Evolutionary conservation across 768 basidiomycete genomes (phyloP), one percentile per base, ranked within the genome.

Genomic region (Lentinula sp.): DNA sequence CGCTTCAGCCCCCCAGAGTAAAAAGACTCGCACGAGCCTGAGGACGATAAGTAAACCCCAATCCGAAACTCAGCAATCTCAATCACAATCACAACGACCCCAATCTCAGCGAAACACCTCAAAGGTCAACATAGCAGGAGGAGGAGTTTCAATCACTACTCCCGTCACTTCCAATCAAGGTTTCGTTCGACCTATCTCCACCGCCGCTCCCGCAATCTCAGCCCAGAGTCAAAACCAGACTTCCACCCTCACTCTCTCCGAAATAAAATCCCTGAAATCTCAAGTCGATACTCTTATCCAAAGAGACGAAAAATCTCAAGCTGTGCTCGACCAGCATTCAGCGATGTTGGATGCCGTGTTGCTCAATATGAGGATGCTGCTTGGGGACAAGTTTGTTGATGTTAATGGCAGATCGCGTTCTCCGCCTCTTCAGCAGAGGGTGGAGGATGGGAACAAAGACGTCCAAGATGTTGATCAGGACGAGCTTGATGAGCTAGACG

Each of bases 401-500:
- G 32, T 49, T 15, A 35, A 13, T 39, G n/a, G n/a, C n/a, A n/a
- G n/a, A n/a, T 36, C 15, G 36, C 37, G 28, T 28, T 28, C 28
- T 28, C 28, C 28, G 0, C 28, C 2, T 28, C 5, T 13, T 39
- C 37, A 9, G 2, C 7, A 1, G 37, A 39, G 37, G 13, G 37
- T 1, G 7, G 13, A 39, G 37, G 37, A 39, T 1, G 37, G 37
- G 13, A 39, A 39, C 9, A 39, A 13, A 39, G 37, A 39, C 37
- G 35, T 37, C 18, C 33, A 28, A 35, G 57, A 50, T 18, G 6
- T 32, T 16, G 57, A 59, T n/a, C n/a, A 49, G 15, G 57, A 59
- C 15, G 57, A 59, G 42, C 57, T 59, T 10, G 57, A 50, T n/a
- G 57, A 59, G 5, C 57, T 59, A 4, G 57, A 50, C 32, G 57